Conservation (phyloP, 257 asterid genomes). For the Nemophila menziesii region DNA sequence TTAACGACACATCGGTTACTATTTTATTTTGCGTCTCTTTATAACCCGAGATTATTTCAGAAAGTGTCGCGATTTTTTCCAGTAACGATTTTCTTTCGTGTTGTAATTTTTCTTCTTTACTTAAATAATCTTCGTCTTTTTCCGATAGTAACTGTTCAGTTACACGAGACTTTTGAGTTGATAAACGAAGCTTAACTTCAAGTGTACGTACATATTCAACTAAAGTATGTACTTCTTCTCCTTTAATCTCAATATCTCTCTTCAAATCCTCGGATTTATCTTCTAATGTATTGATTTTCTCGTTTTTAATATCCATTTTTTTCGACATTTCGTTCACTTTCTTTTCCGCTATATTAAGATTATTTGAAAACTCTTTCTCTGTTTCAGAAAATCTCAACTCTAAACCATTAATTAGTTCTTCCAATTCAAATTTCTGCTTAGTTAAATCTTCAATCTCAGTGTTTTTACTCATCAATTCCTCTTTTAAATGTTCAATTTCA, state of each 20-base stretch:
- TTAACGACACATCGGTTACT: constrained; percentile 32
- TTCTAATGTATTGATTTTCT: constrained; percentile 45
- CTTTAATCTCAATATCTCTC: constrained; percentile 76
- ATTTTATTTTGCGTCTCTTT: constrained; percentile 41
- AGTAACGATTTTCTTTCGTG: constrained; percentile 38
- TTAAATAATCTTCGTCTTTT: constrained; percentile 46
- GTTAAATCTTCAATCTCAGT: constrained; percentile 12
- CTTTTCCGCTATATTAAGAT: constrained; percentile 47
- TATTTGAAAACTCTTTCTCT: constrained; percentile 40
- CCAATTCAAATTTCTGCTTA: constrained; percentile 26
- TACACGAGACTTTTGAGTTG: constrained; percentile 69
- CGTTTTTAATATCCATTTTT: constrained; percentile 26
- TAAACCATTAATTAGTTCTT: constrained; percentile 20
- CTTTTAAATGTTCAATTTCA: constrained; percentile 38
- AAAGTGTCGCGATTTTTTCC: constrained; percentile 29
- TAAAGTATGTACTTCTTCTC: constrained; percentile 49
- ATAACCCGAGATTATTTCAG: constrained; percentile 29
- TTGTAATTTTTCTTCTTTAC: constrained; percentile 57
- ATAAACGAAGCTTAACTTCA: constrained; percentile 73
- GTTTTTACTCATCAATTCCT: constrained; percentile 26
- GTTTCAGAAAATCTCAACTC: constrained; percentile 21
- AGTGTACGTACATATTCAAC: constrained; percentile 47
- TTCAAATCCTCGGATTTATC: constrained; percentile 49
- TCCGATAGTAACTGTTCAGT: constrained; percentile 65
- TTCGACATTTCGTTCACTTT: constrained; percentile 32